Evolutionary conservation across 495 filamentous ascomycete species (phyloP), one percentile per base, ranked within the genome.

Genomic region (Aspergillus steynii): DNA sequence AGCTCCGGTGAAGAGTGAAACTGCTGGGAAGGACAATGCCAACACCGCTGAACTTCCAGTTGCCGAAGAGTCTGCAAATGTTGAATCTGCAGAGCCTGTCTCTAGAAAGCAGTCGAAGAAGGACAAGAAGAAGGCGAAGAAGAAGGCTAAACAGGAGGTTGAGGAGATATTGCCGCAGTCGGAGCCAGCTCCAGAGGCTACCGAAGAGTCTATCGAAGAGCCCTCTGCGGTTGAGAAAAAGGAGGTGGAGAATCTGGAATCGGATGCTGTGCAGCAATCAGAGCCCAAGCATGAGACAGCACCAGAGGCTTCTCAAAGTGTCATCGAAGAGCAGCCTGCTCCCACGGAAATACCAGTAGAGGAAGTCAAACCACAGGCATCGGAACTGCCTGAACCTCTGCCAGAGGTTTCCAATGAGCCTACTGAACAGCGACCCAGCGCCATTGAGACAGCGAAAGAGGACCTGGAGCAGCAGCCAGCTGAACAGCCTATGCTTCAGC

Each of bases 91-190:
- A 6, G 53, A 55, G 2, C 46, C 63, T 42, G 29, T 65, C n/a
- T 60, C 61, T 14, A 69, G 70, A 8, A 74, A 76, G 50, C 53
- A 71, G 26, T 74, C 75, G 3, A 77, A 78, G 65, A 77, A 75
- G 52, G 74, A 80, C 51, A 79, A 75, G 62, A 75, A 64, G 54
- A 81, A 79, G 54, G 67, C 69, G 29, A 77, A 77, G 68, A 73
- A 78, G 46, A 66, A 74, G 32, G 63, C 56, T 12, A 64, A 69
- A 42, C 29, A 64, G 51, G 58, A 67, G 28, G 15, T 34, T 29
- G 5, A 32, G 27, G 65, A 68, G 26, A n/a, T 42, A n/a, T 29
- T 34, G 9, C 32, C 10, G 25, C 52, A 67, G 32, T 55, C 52
- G 7, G 61, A 63, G 50, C 1, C 27, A 12, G 28, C 20, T 34